Evolutionary conservation across 805 yeast species (phyloP).

Genomic region (Zygosaccharomyces bisporus): DNA sequence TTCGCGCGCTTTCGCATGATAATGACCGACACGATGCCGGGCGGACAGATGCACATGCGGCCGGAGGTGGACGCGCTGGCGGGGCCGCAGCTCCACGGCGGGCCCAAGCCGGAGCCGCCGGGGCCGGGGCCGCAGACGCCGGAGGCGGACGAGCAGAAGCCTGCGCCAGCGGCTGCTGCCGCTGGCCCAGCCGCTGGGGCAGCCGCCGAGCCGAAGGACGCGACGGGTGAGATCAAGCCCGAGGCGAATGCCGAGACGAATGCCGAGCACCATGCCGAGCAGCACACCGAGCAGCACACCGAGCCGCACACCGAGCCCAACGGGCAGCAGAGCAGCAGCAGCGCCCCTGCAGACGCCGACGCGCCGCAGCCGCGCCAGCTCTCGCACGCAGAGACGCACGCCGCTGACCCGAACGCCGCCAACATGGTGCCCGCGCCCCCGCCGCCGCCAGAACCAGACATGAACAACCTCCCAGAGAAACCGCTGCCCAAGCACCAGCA

Average conservation of each 20-base stretch:
- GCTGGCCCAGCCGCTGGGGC: constrained; percentile 4
- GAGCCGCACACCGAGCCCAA: constrained; percentile 8
- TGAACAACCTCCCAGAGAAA: constrained; percentile 56
- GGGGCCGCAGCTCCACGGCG: constrained; percentile 11
- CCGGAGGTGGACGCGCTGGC: constrained; percentile 3
- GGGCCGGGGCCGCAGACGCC: constrained; percentile 18
- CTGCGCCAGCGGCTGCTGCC: constrained; percentile 15
- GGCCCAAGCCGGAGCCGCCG: constrained; percentile 25
- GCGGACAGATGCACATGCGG: constrained; percentile 14
- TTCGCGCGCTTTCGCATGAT: constrained; percentile 8
- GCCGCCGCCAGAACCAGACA: constrained; percentile 70
- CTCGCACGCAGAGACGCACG: constrained; percentile 2
- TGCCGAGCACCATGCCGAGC: no score
- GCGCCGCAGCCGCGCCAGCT: neutral
- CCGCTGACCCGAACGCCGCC: neutral
- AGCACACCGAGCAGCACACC: no score
- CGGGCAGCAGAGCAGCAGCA: constrained; percentile 7
- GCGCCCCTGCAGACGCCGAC: constrained; percentile 4
- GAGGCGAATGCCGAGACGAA: neutral
- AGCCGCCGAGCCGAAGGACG: constrained; percentile 7
- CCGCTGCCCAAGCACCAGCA: constrained; percentile 83
- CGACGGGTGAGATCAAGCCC: constrained; percentile 3
- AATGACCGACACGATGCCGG: constrained; percentile 14
- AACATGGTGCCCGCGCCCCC: constrained; percentile 59
- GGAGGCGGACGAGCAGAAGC: constrained; percentile 10